Conservation (phyloP, 2,329 filamentous ascomycete genomes). For the Leptodontidium sp. region DNA sequence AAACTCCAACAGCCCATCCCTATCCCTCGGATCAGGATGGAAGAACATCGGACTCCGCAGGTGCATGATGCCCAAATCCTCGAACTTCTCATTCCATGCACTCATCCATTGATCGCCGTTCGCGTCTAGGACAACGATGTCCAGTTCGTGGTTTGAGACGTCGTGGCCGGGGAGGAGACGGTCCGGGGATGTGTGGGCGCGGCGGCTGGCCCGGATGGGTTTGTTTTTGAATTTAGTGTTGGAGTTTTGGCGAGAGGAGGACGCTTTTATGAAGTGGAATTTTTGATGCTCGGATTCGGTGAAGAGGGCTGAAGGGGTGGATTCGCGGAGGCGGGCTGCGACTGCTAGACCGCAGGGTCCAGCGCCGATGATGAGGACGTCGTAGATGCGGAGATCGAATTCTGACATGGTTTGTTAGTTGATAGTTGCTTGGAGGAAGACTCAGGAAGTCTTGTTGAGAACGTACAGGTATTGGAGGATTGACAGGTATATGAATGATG, state of each 20-base stretch:
- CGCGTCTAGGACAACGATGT: conserved; percentile 72
- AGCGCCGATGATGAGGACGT: conserved; percentile 70
- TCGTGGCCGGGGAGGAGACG: conserved; percentile 37
- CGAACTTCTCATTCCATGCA: conserved; percentile 75
- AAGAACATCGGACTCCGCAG: conserved; percentile 85
- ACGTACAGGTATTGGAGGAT: background rate
- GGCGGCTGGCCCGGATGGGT: conserved; percentile 43
- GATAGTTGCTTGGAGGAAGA: too few relatives aligned
- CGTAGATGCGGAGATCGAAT: conserved; percentile 53
- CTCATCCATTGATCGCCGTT: conserved; percentile 71
- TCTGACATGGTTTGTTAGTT: conserved; percentile 18
- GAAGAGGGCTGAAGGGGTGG: conserved; percentile 79
- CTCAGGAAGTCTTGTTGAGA: too few relatives aligned
- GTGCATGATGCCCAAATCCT: conserved; percentile 72
- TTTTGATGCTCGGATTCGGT: conserved; percentile 83
- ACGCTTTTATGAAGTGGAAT: conserved; percentile 74
- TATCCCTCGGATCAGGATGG: conserved; percentile 78
- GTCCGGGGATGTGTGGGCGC: conserved; percentile 49
- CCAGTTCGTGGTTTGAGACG: conserved; percentile 29
- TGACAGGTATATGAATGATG: conserved; percentile 12
- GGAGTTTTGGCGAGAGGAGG: background rate
- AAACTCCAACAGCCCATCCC: conserved; percentile 76
- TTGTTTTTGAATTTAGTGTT: conserved; percentile 60
- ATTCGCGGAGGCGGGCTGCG: conserved; percentile 75
- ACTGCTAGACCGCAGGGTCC: conserved; percentile 79